Base-by-base conservation (phyloP, 441 rosid species). In the Gossypium aridum region DNA sequence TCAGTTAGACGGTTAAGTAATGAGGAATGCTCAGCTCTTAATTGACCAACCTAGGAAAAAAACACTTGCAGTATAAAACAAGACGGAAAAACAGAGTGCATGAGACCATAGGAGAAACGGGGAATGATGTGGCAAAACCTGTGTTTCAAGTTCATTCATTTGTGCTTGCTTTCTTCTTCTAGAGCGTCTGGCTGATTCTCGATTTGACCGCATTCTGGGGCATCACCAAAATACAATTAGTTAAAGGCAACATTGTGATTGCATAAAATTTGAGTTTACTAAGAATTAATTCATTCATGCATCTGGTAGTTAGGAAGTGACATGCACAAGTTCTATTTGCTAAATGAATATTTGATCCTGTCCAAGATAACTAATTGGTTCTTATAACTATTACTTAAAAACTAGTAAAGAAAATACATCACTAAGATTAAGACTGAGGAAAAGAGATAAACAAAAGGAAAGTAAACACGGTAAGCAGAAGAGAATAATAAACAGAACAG, bases 151-250 rank as follows among this genome's bases (percentile, higher is more conserved):
- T 77, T 95, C 99, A 87, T 74, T 87, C 77, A 92, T 76, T 72
- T 95, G 98, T 59, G 85, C 96, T 68, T 91, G 98, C 76, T 92
- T 95, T 83, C 97, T 87, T 85, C 89, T 85, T 86, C 99, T 86
- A 75, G 98, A 95, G 16, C 99, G 97, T 76, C 97, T 90, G 55
- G 99, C 99, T 56, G 99, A 95, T 87, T 95, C 99, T 74, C 97
- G 90, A 86, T 95, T 95, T 45, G 98, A 95, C 83, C 80, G 82
- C 97, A 93, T 93, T 87, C 99, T 95, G 82, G 59, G 63, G 57
- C 77, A 81, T 53, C 64, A 75, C 26, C 73, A 69, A 79, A 66
- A 60, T 14, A 67, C 73, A 54, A 71, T 69, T 59, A 7, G 72
- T 61, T 67, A 61, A 74, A 37, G 16, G 16, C 51, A 53, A 13